Conservation (phyloP, 345 rosid genomes). For the Balakata baccata region DNA sequence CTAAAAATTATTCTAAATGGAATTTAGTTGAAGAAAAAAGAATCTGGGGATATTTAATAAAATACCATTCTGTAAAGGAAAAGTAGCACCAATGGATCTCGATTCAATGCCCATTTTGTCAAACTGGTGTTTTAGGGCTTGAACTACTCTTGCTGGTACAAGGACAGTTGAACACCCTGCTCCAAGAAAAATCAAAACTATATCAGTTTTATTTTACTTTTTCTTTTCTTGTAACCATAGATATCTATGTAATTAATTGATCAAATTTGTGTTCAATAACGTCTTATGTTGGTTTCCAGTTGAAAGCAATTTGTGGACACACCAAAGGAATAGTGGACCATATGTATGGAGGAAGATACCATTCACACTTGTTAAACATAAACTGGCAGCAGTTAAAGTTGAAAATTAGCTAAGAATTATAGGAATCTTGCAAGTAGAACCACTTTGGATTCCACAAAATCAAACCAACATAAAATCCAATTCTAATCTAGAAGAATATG, state of each 20-base stretch:
- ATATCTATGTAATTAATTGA: not conserved
- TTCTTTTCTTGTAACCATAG: not conserved
- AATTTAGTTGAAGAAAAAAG: not conserved
- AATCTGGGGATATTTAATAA: not conserved
- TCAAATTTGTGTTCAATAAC: not conserved
- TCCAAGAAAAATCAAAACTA: conserved; percentile 13
- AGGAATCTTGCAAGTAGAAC: conserved; percentile 27
- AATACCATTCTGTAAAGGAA: conserved; percentile 51
- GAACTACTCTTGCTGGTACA: conserved; percentile 80
- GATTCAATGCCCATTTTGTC: conserved; percentile 61
- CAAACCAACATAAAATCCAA: conserved; percentile 7
- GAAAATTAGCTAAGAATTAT: conserved; percentile 14
- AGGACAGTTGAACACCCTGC: conserved; percentile 73
- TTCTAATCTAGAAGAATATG: conserved; percentile 4
- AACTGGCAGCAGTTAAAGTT: conserved; percentile 15
- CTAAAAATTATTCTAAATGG: not conserved
- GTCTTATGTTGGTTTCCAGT: not conserved
- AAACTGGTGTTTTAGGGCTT: conserved; percentile 70
- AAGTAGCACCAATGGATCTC: conserved; percentile 27
- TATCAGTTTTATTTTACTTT: not conserved
- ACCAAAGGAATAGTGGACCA: conserved; percentile 18
- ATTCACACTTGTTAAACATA: not conserved
- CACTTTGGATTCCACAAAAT: conserved; percentile 18
- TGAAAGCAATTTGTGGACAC: conserved; percentile 9
- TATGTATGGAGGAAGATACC: conserved; percentile 21